These are phyloP conservation scores for Physcomitrellopsis africana DNA, from an alignment of 225 moss, liverwort and hornwort genomes.

Conservation along the genomic window DNA sequence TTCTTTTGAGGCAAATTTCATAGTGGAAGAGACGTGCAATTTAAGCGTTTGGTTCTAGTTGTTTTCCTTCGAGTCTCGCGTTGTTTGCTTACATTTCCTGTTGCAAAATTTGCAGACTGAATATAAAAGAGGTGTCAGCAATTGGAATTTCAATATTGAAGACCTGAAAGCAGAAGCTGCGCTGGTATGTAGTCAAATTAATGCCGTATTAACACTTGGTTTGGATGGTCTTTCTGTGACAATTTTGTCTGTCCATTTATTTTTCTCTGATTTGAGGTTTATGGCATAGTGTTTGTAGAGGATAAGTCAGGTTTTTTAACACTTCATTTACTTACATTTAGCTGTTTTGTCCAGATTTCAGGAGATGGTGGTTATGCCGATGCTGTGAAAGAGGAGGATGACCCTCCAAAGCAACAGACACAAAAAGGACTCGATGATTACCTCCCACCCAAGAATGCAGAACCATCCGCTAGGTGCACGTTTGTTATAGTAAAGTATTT, in stretches of 20 bases:
- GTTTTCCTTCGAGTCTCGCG: neutral
- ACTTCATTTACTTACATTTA: constrained; percentile 1
- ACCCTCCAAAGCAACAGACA: constrained; percentile 37
- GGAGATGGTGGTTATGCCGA: constrained; percentile 58
- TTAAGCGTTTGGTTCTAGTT: neutral
- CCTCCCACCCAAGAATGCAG: neutral
- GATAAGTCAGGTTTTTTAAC: neutral
- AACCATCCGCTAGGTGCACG: neutral
- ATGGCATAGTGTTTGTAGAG: neutral
- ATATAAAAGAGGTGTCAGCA: constrained; percentile 93
- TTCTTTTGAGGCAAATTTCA: neutral
- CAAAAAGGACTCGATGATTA: constrained; percentile 39
- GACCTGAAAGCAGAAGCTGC: constrained; percentile 90
- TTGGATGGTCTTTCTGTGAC: neutral
- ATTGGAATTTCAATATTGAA: constrained; percentile 96
- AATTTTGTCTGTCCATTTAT: neutral
- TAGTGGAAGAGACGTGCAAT: neutral
- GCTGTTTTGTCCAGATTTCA: constrained; percentile 43
- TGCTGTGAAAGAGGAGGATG: constrained; percentile 48
- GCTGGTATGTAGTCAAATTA: constrained; percentile 38
- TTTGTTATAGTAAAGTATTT: neutral
- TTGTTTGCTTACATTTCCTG: neutral
- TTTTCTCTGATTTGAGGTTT: neutral
- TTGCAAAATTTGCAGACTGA: constrained; percentile 52
- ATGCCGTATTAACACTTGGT: neutral